Evolutionary conservation across 2,329 filamentous ascomycete genomes (phyloP).

Genomic region (Acephala macrosclerotiorum): DNA sequence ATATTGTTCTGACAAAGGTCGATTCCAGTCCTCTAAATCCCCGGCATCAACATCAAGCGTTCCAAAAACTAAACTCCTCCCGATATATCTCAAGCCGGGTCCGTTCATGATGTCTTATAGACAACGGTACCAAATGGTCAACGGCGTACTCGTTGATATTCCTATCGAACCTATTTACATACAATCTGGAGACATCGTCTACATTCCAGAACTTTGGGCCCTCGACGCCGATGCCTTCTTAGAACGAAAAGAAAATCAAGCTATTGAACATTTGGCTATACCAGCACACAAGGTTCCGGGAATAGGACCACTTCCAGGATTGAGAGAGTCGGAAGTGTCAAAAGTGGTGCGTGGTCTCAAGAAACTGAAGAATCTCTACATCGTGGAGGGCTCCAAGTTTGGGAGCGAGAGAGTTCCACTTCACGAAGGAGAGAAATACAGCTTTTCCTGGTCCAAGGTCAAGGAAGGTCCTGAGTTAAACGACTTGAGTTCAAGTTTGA

Average conservation of each 20-base stretch:
- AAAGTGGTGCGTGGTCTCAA: background rate
- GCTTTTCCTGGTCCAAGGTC: background rate
- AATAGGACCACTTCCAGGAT: background rate
- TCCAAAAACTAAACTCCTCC: background rate
- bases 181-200: background rate
- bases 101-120: too few relatives aligned
- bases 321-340: background rate
- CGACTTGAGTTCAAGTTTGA: too few relatives aligned
- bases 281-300: background rate
- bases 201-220: conserved; percentile 2
- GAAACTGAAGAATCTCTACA: conserved; percentile 1
- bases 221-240: background rate
- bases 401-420: background rate
- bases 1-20: background rate
- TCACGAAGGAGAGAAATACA: background rate
- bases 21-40: background rate
- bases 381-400: background rate
- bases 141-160: too few relatives aligned
- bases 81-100: background rate
- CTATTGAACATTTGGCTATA: conserved; percentile 4
- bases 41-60: background rate
- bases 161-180: background rate
- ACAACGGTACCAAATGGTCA: too few relatives aligned
- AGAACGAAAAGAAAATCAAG: conserved; percentile 2
- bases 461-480: background rate